Base-by-base conservation (phyloP, 306 rosid genomes). In the Spatholobus suberectus region DNA sequence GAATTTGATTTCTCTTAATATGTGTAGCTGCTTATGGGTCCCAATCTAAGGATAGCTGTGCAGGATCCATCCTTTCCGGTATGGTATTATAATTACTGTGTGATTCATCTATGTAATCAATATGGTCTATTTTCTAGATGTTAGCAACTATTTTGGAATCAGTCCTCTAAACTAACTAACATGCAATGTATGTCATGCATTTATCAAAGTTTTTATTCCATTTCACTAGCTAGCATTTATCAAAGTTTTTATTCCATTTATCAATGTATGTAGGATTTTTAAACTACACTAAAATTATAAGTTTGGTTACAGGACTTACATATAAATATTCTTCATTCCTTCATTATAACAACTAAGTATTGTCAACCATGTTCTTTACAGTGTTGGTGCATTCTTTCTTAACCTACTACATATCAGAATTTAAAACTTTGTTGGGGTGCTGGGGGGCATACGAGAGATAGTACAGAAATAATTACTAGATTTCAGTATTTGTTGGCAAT, bases 51-150 rank as follows among this genome's bases (percentile, higher is more conserved):
- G 9, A 81, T 86, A 66, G 92, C 95, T 44, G 90, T 90, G 29
- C 94, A 91, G 79, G 92, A 93, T 63, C 95, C 97, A 52, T 88
- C 97, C 9, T 91, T 85, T 81, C 97, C 95, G 89, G 97, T 93
- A 88, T 18, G 89, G 97, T 93, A 88, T 18, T 49, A 23, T 63
- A 55, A 75, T 82, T 18, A 38, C 41, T 46, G 37, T 3, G 41
- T 46, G n/a, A 76, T 70, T 18, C 66, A 43, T 54, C 27, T 69
- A 17, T 78, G 34, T 63, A 40, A 37, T 34, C 58, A 52, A 44
- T 32, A 5, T 61, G 44, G 43, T 29, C 32, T 35, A 21, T n/a
- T 54, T 26, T 66, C 41, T 51, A 43, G 17, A 43, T 67, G 77
- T 43, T 38, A 57, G 11, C 70, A 41, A 67, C 49, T 34, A 43